Evolutionary conservation across 2,329 filamentous ascomycete genomes (phyloP), one percentile per base, ranked within the genome.

Genomic region (Penicillium sumatraense): DNA sequence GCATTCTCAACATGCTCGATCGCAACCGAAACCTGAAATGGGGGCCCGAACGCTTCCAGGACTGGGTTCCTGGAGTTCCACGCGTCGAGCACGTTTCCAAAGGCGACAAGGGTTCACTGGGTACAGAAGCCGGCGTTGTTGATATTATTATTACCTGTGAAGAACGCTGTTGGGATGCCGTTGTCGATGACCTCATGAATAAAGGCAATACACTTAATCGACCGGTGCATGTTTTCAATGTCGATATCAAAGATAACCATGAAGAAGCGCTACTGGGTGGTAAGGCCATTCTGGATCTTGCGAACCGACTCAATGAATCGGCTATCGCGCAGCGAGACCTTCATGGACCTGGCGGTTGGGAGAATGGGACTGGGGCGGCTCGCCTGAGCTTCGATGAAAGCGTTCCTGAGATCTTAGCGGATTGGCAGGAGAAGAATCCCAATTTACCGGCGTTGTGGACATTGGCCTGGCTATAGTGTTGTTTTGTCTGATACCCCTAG

Each of bases 231-330:
- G 91, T 99, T 53, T 96, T 99, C 80, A 99, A 99, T 67, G 89
- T 99, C 51, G 95, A 99, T 72, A 99, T 99, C 69, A 93, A 90
- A 74, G 95, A 99, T 76, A 99, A 98, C 69, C 95, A 98, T 69
- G 93, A 99, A 73, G 95, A 99, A 75, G 95, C 95, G 0, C 82
- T 93, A 20, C 84, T 97, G 2, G 95, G 95, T 9, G 95, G 95
- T 1, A 86, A 89, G 63, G 95, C 91, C 41, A 99, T 99, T 56
- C 81, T 98, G 33, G 95, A 99, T 69, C 81, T 99, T 31, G 95
- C 95, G 1, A 86, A 93, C 68, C 86, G 86, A 27, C 78, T 99
- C 56, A 98, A 98, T 70, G 83, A 85, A 16, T 90, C 86, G 0
- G 95, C 95, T 0, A 81, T 76, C 24, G 87, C 93, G 70, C 93